Evolutionary conservation across 768 basidiomycete species (phyloP), one percentile per base, ranked within the genome.

Genomic region (Mycena galopus): DNA sequence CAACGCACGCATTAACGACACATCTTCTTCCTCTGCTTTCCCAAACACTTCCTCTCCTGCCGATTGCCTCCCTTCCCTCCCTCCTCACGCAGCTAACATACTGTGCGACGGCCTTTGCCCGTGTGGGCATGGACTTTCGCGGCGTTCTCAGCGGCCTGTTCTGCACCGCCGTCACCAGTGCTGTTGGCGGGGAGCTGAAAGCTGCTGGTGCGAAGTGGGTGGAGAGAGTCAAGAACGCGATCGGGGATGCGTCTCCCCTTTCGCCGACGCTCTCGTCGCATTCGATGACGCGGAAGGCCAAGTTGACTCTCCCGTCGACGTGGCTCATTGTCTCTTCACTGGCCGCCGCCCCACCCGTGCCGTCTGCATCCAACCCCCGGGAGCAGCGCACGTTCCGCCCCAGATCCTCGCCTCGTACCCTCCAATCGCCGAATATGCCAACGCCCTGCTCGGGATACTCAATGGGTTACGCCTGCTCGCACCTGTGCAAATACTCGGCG

Each of bases 21-120:
- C 86, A 91, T 62, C 90, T 98, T 59, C 87, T 96, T 63, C 87
- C 90, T n/a, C 81, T 91, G 8, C 85, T 98, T 50, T 79, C 85
- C 5, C 84, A 84, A 10, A 88, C 91, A 59, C 87, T 98, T 19
- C 89, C 91, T 0, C 88, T 86, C 12, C 86, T 91, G 23, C 83
- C 91, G 33, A 84, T 92, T 17, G 78, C 93, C 23, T 84, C 94
- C 27, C 87, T 97, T 74, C 88, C 95, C 25, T 91, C 97, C 39
- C 87, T 96, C 51, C 90, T 98, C 69, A 97, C 96, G 0, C 97
- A 99, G 77, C 88, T 99, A 55, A 93, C 94, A 16, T 98, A 99
- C 81, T 98, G 97, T 79, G 92, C 96, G 10, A 90, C 92, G 21
- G 96, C 96, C 0, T 98, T 98, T 78, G 88, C 95, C 0, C 91